Base-by-base conservation (phyloP, 306 rosid species). In the Urtica urens region DNA sequence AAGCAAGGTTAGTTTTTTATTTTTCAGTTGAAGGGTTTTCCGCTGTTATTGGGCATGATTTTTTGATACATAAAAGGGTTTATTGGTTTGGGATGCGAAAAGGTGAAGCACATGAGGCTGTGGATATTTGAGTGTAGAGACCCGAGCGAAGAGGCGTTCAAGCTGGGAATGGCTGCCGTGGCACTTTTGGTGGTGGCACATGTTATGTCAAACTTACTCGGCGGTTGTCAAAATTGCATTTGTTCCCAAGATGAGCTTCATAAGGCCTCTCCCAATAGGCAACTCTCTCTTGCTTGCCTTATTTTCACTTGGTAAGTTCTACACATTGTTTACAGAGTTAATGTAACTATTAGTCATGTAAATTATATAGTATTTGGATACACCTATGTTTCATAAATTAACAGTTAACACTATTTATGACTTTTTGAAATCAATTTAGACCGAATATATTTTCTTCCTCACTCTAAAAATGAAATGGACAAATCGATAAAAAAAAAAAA, bases 41-140 rank as follows among this genome's bases (percentile, higher is more conserved):
- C 37, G 37, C 10, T 13, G 13, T 7, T 13, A 16, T 3, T 35
- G 13, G 23, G 23, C 40, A 53, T 38, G 48, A n/a, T 30, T 0
- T 27, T 23, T 17, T 12, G 30, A 55, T 18, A n/a, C n/a, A n/a
- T n/a, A 46, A 42, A 21, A 2, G n/a, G 40, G 19, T 31, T 20
- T 9, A 1, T 51, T 50, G 10, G 0, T 62, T n/a, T n/a, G n/a
- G n/a, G n/a, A n/a, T n/a, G 12, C 19, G 40, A 46, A 66, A 38
- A 78, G 97, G 94, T 77, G 29, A 85, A 85, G 67, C 92, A 90
- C 46, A 50, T 85, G 14, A 78, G 82, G 53, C 23, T 90, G 35
- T 90, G 95, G 93, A 79, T 90, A 66, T 90, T 90, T 41, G 99
- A 90, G 75, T 90, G 99, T 49, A 79, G 79, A 69, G 76, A 90